Evolutionary conservation across 495 filamentous ascomycete species (phyloP).

Genomic region (Penicillium verhagenii): DNA sequence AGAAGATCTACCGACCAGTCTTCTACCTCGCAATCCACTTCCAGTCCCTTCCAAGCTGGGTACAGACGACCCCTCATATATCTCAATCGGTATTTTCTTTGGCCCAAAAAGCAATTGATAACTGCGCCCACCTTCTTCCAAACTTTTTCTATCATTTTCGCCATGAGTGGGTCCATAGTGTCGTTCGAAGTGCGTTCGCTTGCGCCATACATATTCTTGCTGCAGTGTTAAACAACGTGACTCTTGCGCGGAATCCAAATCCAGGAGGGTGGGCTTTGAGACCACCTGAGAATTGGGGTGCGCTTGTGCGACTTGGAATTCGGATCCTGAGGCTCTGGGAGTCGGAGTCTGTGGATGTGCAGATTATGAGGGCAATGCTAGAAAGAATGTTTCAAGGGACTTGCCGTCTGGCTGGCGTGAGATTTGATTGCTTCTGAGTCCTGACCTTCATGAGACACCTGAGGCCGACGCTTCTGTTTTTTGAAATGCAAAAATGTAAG

Average conservation of each 20-base stretch:
- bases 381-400: conserved; percentile 29
- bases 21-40: conserved; percentile 28
- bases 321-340: conserved; percentile 20
- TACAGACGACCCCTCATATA: conserved; percentile 13
- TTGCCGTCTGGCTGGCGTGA: conserved; percentile 20
- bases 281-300: conserved; percentile 21
- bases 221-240: conserved; percentile 15
- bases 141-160: conserved; percentile 27
- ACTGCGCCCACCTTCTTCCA: conserved; percentile 22
- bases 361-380: conserved; percentile 21
- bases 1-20: conserved; percentile 27
- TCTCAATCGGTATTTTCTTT: conserved; percentile 13
- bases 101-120: conserved; percentile 22
- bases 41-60: conserved; percentile 15
- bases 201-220: conserved; percentile 23
- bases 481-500: no score
- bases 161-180: conserved; percentile 27
- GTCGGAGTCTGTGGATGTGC: conserved; percentile 22
- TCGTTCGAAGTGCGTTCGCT: conserved; percentile 19
- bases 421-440: conserved; percentile 8
- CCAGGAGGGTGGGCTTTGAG: conserved; percentile 12
- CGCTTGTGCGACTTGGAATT: conserved; percentile 21
- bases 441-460: neutral
- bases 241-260: neutral
- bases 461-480: no score